phyloP scores from a whole-genome alignment of 2,329 filamentous ascomycete genomes.

The Podosphaera aphanis region DNA sequence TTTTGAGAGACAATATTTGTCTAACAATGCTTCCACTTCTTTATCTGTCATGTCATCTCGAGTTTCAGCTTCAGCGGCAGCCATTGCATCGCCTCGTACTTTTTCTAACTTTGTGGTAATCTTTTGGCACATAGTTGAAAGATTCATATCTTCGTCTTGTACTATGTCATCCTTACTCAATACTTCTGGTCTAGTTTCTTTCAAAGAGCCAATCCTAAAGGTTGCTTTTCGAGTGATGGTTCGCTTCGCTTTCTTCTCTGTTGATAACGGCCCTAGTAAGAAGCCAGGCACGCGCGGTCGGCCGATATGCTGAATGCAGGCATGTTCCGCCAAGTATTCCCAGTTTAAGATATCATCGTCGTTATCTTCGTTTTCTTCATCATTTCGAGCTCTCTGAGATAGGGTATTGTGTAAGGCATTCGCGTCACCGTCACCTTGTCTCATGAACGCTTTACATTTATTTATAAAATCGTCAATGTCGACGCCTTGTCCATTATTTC shows the following conservation, averaged over 20 bases:
- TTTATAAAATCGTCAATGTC: constrained; percentile 83
- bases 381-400: constrained; percentile 20
- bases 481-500: constrained; percentile 48
- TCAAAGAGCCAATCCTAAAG: constrained; percentile 42
- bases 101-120: constrained; percentile 40
- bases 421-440: constrained; percentile 24
- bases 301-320: constrained; percentile 47
- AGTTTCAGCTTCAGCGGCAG: constrained; percentile 21
- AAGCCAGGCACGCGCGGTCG: constrained; percentile 64
- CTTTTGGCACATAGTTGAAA: constrained; percentile 55
- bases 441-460: constrained; percentile 78
- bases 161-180: constrained; percentile 49
- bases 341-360: constrained; percentile 66
- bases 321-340: constrained; percentile 57
- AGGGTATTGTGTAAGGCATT: constrained; percentile 5
- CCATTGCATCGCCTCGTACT: constrained; percentile 24
- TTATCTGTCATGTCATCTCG: constrained; percentile 24
- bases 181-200: constrained; percentile 56
- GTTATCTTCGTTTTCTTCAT: constrained; percentile 41
- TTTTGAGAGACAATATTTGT: constrained; percentile 37
- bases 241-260: constrained; percentile 62
- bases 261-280: constrained; percentile 65
- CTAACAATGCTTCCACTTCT: constrained; percentile 30
- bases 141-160: constrained; percentile 51
- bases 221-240: constrained; percentile 42